These are phyloP conservation scores for Rhodotorula sp. DNA, from an alignment of 1,284 basidiomycete species.

Conservation along the genomic window DNA sequence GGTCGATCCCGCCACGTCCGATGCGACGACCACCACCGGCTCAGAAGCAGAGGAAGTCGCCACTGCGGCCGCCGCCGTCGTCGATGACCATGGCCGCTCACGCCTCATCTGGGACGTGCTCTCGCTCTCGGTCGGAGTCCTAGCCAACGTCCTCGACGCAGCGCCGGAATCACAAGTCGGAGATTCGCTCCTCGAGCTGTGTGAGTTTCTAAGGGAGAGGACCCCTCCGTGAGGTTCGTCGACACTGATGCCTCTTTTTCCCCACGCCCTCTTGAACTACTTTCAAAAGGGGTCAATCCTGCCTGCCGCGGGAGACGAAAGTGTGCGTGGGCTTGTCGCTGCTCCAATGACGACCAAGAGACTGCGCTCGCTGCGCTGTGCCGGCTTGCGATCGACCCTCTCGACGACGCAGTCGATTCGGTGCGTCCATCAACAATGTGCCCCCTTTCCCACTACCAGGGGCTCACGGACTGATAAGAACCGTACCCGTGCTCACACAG, in stretches of 20 bases:
- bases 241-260: not conserved
- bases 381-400: conserved; percentile 13
- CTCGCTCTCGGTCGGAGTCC: conserved; percentile 29
- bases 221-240: accelerated
- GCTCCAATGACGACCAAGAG: not conserved
- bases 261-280: not conserved
- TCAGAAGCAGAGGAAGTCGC: not conserved
- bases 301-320: conserved; percentile 7
- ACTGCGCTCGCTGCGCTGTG: conserved; percentile 8
- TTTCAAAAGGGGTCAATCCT: conserved; percentile 13
- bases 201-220: conserved; percentile 5
- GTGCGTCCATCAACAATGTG: not conserved
- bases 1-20: not conserved
- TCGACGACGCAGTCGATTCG: conserved; percentile 17
- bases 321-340: conserved; percentile 18
- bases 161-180: not conserved
- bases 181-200: conserved; percentile 9
- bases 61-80: not conserved
- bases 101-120: conserved; percentile 27
- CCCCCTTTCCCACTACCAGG: too few species aligned
- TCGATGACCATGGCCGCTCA: not conserved
- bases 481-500: not conserved
- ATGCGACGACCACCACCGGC: not conserved
- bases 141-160: conserved; percentile 35
- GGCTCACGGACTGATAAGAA: too few species aligned